Evolutionary conservation across 129 eudicot species (phyloP).

Genomic region (Flaveria linearis): DNA sequence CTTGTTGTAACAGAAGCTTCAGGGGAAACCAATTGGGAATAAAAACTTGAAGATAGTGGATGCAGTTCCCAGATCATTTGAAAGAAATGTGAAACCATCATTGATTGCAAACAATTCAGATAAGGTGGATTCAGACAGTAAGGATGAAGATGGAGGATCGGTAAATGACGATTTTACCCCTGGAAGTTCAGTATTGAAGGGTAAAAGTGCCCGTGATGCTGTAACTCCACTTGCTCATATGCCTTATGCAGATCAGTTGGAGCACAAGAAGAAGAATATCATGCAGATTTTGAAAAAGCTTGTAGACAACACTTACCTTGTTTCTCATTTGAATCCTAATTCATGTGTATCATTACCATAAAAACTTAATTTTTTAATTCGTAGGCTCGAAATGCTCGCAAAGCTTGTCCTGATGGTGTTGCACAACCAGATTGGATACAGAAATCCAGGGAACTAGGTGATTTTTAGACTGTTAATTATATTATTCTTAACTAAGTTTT

Average conservation of each 20-base stretch:
- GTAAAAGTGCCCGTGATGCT: constrained; percentile 74
- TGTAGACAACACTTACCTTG: constrained; percentile 38
- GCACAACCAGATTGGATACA: constrained; percentile 80
- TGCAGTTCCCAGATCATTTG: constrained; percentile 66
- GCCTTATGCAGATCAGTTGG: constrained; percentile 82
- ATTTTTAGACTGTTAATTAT: constrained; percentile 7
- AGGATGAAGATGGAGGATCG: constrained; percentile 46
- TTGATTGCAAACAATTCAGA: constrained; percentile 16
- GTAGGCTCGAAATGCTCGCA: constrained; percentile 93
- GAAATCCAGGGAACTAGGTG: constrained; percentile 89
- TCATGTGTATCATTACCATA: neutral
- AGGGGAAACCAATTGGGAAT: constrained; percentile 67
- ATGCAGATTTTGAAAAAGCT: constrained; percentile 69
- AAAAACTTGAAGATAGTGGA: constrained; percentile 66
- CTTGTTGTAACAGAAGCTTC: constrained; percentile 60
- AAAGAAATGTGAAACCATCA: constrained; percentile 44
- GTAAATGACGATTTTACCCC: constrained; percentile 42
- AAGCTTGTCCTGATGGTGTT: constrained; percentile 82
- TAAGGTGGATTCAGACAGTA: constrained; percentile 28
- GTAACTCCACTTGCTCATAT: constrained; percentile 94
- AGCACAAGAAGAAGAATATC: constrained; percentile 75
- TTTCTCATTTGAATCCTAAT: constrained; percentile 11
- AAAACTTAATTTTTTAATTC: neutral
- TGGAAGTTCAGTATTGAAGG: constrained; percentile 46
- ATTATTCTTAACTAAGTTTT: neutral